A percentile compares a stretch with the other conserved stretches of the same genome.
These are phyloP conservation scores for Venturia nashicola DNA, from an alignment of 2,329 filamentous ascomycete genomes.

Conservation along the genomic window DNA sequence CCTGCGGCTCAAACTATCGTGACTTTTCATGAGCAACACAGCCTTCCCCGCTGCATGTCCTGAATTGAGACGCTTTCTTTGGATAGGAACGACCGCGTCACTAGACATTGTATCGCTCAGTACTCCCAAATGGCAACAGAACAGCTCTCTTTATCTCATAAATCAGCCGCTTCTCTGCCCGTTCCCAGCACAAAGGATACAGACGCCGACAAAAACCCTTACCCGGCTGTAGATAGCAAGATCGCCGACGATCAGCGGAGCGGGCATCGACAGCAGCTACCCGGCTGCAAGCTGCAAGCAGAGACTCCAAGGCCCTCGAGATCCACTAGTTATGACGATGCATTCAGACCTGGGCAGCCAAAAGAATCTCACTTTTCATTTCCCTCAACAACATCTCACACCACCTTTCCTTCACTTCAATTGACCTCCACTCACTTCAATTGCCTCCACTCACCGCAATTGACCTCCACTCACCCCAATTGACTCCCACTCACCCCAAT, in stretches of 20 bases:
- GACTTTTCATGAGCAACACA: no score
- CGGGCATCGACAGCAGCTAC: constrained; percentile 3
- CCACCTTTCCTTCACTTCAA: not conserved
- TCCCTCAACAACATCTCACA: not conserved
- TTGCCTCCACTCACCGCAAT: constrained; percentile 1
- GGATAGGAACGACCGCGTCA: no score
- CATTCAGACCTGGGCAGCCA: not conserved
- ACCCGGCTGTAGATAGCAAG: not conserved
- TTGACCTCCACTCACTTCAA: not conserved
- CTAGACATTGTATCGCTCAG: no score
- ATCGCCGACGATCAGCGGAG: constrained; percentile 5
- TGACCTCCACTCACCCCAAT: no score
- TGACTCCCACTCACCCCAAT: no score
- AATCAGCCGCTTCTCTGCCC: no score
- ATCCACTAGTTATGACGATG: constrained; percentile 1
- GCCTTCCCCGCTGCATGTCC: no score
- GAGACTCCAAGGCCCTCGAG: not conserved
- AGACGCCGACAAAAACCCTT: not conserved
- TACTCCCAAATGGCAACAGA: no score
- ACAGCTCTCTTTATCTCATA: no score
- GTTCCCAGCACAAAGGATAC: not conserved
- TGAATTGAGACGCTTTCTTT: no score
- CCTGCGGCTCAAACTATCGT: no score
- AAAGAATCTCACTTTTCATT: not conserved
- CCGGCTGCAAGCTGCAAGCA: not conserved